Evolutionary conservation across 148 eudicot genomes (phyloP).

Genomic region (Rhododendron molle): DNA sequence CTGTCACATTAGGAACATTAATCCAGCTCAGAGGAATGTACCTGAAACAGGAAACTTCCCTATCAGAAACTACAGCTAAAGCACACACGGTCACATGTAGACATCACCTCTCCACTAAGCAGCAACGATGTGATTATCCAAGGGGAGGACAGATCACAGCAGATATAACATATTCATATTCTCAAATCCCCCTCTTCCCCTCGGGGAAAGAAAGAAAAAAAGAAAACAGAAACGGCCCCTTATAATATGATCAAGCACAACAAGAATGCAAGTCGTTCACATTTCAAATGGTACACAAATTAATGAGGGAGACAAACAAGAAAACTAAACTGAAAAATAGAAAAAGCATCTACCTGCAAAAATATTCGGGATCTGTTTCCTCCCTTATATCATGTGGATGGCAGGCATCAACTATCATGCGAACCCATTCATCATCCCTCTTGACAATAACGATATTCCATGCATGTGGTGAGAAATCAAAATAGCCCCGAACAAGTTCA

Average conservation of each 20-base stretch:
- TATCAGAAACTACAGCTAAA: conserved; percentile 17
- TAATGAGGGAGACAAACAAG: background rate
- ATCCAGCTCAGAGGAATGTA: conserved; percentile 78
- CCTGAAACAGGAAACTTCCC: conserved; percentile 35
- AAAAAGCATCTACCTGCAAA: conserved; percentile 51
- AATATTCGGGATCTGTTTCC: conserved; percentile 82
- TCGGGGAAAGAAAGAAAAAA: background rate
- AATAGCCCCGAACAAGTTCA: conserved; percentile 91
- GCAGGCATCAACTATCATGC: conserved; percentile 95
- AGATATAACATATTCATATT: background rate
- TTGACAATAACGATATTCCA: conserved; percentile 74
- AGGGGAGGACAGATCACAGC: background rate
- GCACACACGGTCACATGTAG: background rate
- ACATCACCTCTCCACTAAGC: background rate
- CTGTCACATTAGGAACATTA: conserved; percentile 26
- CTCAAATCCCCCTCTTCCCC: background rate
- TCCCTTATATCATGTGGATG: conserved; percentile 85
- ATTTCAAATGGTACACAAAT: background rate
- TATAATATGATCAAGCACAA: background rate
- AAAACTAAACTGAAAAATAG: background rate
- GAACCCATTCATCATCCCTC: conserved; percentile 70
- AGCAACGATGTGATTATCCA: background rate
- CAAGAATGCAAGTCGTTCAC: background rate
- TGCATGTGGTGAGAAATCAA: conserved; percentile 91
- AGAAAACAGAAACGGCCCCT: background rate